phyloP scores from a whole-genome alignment of 257 asterid genomes.

The Forsythia suspensa region DNA sequence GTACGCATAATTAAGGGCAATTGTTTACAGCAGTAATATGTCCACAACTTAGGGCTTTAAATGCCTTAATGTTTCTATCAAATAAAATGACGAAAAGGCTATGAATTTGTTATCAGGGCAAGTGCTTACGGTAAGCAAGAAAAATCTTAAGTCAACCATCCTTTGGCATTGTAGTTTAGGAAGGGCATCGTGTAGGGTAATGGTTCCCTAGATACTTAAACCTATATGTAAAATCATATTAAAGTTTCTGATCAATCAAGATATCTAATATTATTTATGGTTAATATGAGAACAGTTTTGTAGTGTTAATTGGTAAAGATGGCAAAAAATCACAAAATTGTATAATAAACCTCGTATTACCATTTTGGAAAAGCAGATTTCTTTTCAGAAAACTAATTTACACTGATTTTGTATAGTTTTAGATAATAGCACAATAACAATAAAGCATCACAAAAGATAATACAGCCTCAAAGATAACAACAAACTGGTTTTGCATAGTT shows the following conservation, averaged over 20 bases:
- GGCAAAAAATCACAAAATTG: background rate
- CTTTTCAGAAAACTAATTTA: background rate
- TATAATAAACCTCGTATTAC: background rate
- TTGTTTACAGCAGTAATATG: conserved; percentile 14
- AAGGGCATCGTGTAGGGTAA: background rate
- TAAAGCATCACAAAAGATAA: background rate
- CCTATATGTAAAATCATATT: background rate
- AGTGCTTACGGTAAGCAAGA: background rate
- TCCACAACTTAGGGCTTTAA: conserved; percentile 10
- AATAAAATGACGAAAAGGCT: background rate
- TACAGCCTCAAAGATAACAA: background rate
- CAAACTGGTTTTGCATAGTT: no score
- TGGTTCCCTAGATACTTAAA: background rate
- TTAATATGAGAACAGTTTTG: background rate
- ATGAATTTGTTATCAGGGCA: background rate
- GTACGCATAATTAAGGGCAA: conserved; percentile 10
- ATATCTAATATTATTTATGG: background rate
- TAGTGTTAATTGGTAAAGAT: background rate
- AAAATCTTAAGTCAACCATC: background rate
- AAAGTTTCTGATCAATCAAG: background rate
- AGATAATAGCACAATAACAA: background rate
- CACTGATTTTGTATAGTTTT: background rate
- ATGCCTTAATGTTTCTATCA: background rate
- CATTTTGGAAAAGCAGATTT: background rate
- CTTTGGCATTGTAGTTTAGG: background rate